Conservation (phyloP, 352 stramenopile genomes). For the Phytophthora chlamydospora region DNA sequence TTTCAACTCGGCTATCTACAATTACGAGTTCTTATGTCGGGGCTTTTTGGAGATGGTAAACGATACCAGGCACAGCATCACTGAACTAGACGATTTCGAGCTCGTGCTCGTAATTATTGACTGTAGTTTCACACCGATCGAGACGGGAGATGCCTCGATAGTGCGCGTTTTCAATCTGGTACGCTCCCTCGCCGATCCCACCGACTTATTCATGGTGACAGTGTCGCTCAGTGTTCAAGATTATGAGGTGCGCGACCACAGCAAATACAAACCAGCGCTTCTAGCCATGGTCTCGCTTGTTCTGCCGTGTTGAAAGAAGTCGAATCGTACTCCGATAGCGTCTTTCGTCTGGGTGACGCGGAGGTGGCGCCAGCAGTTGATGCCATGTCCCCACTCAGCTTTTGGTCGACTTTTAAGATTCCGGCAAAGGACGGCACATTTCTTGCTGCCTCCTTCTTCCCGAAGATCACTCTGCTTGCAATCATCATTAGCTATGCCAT, state of each 20-base stretch:
- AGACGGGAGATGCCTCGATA: conserved; percentile 3
- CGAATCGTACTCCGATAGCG: conserved; percentile 8
- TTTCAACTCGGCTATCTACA: conserved; percentile 32
- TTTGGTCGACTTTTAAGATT: conserved; percentile 28
- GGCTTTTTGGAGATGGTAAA: conserved; percentile 33
- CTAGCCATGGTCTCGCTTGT: conserved; percentile 35
- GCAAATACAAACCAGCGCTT: conserved; percentile 26
- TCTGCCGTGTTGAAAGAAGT: conserved; percentile 11
- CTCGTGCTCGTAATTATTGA: conserved; percentile 48
- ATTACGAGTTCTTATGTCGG: conserved; percentile 33
- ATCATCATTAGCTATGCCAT: conserved; percentile 20
- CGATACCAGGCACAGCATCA: conserved; percentile 46
- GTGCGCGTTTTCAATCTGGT: conserved; percentile 36
- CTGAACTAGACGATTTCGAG: conserved; percentile 33
- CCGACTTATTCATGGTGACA: conserved; percentile 24
- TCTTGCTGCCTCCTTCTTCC: conserved; percentile 23
- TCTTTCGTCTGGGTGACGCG: conserved; percentile 13
- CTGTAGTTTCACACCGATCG: conserved; percentile 34
- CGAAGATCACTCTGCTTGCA: conserved; percentile 21
- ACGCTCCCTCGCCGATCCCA: conserved; percentile 6
- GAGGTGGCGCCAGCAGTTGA: conserved; percentile 3
- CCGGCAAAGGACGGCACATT: conserved; percentile 22
- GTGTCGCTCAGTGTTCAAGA: conserved; percentile 36
- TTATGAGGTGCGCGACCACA: conserved; percentile 30
- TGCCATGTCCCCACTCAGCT: conserved; percentile 27